These are phyloP conservation scores for Colletotrichum lini DNA, from an alignment of 2,329 filamentous ascomycete species.

Conservation along the genomic window DNA sequence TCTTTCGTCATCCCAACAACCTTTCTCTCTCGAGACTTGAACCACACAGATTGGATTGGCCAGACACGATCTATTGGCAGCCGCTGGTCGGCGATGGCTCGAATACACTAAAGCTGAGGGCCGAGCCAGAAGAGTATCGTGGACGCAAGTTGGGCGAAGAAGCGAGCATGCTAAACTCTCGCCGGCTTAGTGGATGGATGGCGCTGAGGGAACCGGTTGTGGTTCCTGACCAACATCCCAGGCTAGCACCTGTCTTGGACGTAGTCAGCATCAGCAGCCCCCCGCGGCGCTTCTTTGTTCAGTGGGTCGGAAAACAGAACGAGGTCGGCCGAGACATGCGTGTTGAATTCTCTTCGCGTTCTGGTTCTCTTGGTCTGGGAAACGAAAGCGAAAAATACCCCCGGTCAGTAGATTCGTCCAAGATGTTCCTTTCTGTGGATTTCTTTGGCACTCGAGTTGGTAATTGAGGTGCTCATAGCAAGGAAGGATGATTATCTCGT, in stretches of 20 bases:
- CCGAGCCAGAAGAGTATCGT: neutral
- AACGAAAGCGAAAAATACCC: neutral
- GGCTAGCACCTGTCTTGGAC: neutral
- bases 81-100: neutral
- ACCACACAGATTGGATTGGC: slow-evolving; percentile 22
- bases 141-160: neutral
- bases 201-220: neutral
- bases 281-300: slow-evolving; percentile 6
- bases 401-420: too few relatives aligned
- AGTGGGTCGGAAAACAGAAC: neutral
- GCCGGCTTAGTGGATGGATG: neutral
- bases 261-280: slow-evolving; percentile 21
- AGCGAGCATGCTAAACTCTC: too few relatives aligned
- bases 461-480: neutral
- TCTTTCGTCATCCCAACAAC: neutral
- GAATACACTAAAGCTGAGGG: neutral
- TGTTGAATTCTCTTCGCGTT: neutral
- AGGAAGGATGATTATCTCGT: neutral
- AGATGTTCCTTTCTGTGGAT: too few relatives aligned
- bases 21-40: neutral
- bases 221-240: slow-evolving; percentile 6
- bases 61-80: slow-evolving; percentile 23
- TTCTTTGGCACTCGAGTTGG: too few relatives aligned
- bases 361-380: neutral
- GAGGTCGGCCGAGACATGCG: slow-evolving; percentile 24